Evolutionary conservation across 306 rosid genomes (phyloP), one percentile per base, ranked within the genome.

Genomic region (Medicago lupulina): DNA sequence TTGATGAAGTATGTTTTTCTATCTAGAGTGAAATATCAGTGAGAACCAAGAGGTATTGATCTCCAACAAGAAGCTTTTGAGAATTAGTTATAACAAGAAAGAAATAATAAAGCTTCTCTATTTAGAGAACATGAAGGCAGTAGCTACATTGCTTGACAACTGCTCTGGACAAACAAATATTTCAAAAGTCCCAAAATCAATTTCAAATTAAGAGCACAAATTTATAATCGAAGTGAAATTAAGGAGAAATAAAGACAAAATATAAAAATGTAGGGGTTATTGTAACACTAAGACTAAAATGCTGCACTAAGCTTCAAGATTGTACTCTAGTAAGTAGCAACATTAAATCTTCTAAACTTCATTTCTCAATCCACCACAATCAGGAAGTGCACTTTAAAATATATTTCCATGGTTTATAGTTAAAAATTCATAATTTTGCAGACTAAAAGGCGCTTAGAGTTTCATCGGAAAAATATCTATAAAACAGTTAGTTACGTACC

Each of bases 401-500:
- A 58, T 8, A 9, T 47, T 46, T 47, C 47, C 72, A 82, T 43
- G 58, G 59, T 73, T 59, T 67, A 67, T 28, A 77, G 55, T 58
- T 59, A 25, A 39, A 12, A 51, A 14, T 40, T 63, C n/a, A 16
- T 65, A 50, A 34, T 39, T 40, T 12, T 61, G 31, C 28, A 7
- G 57, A 60, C 66, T 34, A 28, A 75, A 69, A 46, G 47, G 44
- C 72, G 18, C 8, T 19, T 43, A 9, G 19, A 38, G 31, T 73
- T 53, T 67, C 81, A 55, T 67, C 47, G 59, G 38, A 46, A 17
- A 17, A 43, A 72, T 53, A 67, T 64, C 34, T 6, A 13, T 51
- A 66, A 6, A 34, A 61, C 18, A 54, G 51, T 60, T 28, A 83
- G 69, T 83, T 34, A 79, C 70, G 69, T 86, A 92, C 99, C 92